These are phyloP conservation scores for Hura crepitans DNA, from an alignment of 441 rosid genomes.

Conservation along the genomic window DNA sequence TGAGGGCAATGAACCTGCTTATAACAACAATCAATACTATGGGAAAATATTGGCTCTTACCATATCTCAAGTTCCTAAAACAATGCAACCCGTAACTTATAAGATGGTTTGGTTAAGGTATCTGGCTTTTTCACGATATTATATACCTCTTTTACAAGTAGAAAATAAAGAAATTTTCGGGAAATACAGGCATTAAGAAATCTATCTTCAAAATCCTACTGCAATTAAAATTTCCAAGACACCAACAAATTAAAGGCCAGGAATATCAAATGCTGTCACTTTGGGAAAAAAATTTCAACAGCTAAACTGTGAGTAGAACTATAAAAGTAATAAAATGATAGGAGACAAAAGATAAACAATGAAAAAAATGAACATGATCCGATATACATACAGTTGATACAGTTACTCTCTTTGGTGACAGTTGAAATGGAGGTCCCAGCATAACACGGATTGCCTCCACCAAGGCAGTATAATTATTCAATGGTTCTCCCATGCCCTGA, in stretches of 20 bases:
- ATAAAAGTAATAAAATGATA: not conserved
- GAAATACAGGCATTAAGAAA: not conserved
- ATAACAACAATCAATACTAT: not conserved
- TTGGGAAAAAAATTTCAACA: not conserved
- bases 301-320: not conserved
- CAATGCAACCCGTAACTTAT: not conserved
- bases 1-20: not conserved
- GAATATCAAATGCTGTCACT: not conserved
- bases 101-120: not conserved
- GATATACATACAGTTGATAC: slow-evolving; percentile 69
- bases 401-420: slow-evolving; percentile 79
- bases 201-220: not conserved
- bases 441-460: slow-evolving; percentile 80
- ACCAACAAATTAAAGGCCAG: not conserved
- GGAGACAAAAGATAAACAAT: not conserved
- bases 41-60: not conserved
- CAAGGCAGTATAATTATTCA: slow-evolving; percentile 78
- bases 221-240: not conserved
- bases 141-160: not conserved
- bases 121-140: not conserved
- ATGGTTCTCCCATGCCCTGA: slow-evolving; percentile 98
- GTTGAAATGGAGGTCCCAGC: slow-evolving; percentile 71
- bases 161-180: not conserved
- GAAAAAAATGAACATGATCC: not conserved
- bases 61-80: not conserved